Percentiles rank a stretch among this genome's conserved stretches.
Conservation (phyloP, 768 basidiomycete species). For the Coprinopsis strossmayeri region DNA sequence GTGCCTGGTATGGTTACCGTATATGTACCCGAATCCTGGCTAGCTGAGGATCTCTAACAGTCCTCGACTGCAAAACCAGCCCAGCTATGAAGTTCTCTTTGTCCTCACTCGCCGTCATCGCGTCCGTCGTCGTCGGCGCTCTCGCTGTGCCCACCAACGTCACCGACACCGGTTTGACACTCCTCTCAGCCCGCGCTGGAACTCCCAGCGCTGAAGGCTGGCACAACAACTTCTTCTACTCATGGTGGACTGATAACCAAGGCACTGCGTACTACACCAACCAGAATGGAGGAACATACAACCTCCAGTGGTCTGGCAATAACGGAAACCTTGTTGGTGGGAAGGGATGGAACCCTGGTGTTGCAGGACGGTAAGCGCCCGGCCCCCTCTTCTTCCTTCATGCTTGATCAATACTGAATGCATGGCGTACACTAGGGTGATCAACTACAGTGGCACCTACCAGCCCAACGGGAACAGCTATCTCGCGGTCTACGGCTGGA, state of each 20-base stretch:
- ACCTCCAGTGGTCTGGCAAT: slow-evolving; percentile 25
- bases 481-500: slow-evolving; percentile 44
- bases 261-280: slow-evolving; percentile 24
- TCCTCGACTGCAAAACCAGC: no score
- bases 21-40: no score
- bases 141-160: no score
- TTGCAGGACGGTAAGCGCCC: slow-evolving; percentile 16
- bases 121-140: no score
- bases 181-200: slow-evolving; percentile 4
- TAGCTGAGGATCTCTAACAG: no score
- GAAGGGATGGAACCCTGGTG: slow-evolving; percentile 32
- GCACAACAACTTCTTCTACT: slow-evolving; percentile 29
- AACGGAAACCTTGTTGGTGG: slow-evolving; percentile 33
- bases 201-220: slow-evolving; percentile 23
- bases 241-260: slow-evolving; percentile 28
- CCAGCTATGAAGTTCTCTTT: no score
- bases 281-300: slow-evolving; percentile 22
- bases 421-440: slow-evolving; percentile 19
- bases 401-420: not conserved
- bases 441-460: slow-evolving; percentile 31
- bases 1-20: no score
- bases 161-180: not conserved
- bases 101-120: no score
- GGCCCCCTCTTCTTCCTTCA: not conserved
- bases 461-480: slow-evolving; percentile 34